A percentile compares a stretch with the other conserved stretches of the same genome.
These are phyloP conservation scores for Apiospora malaysiana DNA, from an alignment of 2,329 filamentous ascomycete species.

Conservation along the genomic window DNA sequence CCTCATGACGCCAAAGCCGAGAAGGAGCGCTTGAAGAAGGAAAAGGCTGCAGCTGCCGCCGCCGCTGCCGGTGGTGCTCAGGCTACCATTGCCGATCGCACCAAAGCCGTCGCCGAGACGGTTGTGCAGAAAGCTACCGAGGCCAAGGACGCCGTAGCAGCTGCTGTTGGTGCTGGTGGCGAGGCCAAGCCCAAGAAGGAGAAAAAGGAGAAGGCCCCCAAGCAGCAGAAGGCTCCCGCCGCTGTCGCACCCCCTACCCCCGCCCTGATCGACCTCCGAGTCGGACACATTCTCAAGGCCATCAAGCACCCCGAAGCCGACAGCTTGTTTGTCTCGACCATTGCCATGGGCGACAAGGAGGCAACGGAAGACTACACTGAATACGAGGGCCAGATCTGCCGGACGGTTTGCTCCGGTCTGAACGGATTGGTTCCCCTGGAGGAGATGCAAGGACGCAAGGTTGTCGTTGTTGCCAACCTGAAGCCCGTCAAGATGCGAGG, in stretches of 20 bases:
- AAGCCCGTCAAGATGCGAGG: constrained; percentile 99
- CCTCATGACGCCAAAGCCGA: constrained; percentile 90
- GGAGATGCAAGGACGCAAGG: constrained; percentile 96
- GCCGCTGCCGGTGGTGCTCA: constrained; percentile 54
- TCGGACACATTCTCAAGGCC: constrained; percentile 96
- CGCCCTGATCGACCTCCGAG: constrained; percentile 88
- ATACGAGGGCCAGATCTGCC: constrained; percentile 88
- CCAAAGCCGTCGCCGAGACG: constrained; percentile 63
- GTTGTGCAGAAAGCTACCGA: constrained; percentile 49
- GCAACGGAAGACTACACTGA: constrained; percentile 89
- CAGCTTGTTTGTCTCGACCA: constrained; percentile 92
- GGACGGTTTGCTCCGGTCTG: constrained; percentile 95
- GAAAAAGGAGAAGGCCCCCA: constrained; percentile 88
- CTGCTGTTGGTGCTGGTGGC: constrained; percentile 45
- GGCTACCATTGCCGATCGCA: constrained; percentile 61
- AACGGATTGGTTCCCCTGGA: constrained; percentile 91
- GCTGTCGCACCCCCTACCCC: constrained; percentile 81
- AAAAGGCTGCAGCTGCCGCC: constrained; percentile 72
- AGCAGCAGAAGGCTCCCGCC: constrained; percentile 71
- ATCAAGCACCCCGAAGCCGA: constrained; percentile 96
- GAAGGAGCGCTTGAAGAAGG: constrained; percentile 96
- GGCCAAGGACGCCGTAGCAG: constrained; percentile 25
- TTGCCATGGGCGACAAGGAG: constrained; percentile 87
- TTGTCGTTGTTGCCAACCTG: constrained; percentile 94
- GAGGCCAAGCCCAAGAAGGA: constrained; percentile 71